Conservation (phyloP, 768 basidiomycete species). For the Rhodotorula toruloides region DNA sequence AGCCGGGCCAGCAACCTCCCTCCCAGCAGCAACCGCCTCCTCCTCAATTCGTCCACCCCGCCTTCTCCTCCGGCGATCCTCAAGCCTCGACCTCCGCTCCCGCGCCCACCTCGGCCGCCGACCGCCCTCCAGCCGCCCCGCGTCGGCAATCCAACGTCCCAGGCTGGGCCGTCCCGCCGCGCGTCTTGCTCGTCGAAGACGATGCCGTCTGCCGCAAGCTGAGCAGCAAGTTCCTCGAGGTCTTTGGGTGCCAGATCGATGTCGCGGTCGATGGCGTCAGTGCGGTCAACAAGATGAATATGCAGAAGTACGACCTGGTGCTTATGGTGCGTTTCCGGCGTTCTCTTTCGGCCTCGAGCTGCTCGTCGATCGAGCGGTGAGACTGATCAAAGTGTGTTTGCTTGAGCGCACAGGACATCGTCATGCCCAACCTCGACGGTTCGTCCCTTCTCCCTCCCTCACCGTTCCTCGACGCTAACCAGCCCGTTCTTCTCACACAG, state of each 20-base stretch:
- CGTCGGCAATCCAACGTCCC: conserved; percentile 75
- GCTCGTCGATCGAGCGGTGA: neutral
- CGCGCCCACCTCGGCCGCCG: neutral
- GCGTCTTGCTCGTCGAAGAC: conserved; percentile 90
- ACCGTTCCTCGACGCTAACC: neutral
- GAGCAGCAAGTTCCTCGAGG: conserved; percentile 86
- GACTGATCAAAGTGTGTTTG: neutral
- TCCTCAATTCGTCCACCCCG: neutral
- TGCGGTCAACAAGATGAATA: conserved; percentile 93
- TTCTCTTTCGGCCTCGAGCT: conserved; percentile 1
- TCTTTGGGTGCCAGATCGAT: conserved; percentile 90
- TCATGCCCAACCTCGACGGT: conserved; percentile 58
- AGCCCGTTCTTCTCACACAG: conserved; percentile 54
- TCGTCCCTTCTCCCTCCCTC: conserved; percentile 48
- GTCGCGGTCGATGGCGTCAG: conserved; percentile 87
- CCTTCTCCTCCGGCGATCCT: neutral
- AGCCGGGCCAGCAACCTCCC: neutral
- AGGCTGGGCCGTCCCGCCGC: conserved; percentile 83
- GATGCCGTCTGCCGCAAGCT: conserved; percentile 84
- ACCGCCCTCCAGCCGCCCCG: conserved; percentile 53
- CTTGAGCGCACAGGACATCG: conserved; percentile 66
- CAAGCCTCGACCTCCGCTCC: neutral
- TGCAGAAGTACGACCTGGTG: conserved; percentile 91
- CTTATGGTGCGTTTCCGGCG: conserved; percentile 64
- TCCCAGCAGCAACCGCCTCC: neutral